Conservation (phyloP, 768 basidiomycete genomes). For the Hericium coralloides region DNA sequence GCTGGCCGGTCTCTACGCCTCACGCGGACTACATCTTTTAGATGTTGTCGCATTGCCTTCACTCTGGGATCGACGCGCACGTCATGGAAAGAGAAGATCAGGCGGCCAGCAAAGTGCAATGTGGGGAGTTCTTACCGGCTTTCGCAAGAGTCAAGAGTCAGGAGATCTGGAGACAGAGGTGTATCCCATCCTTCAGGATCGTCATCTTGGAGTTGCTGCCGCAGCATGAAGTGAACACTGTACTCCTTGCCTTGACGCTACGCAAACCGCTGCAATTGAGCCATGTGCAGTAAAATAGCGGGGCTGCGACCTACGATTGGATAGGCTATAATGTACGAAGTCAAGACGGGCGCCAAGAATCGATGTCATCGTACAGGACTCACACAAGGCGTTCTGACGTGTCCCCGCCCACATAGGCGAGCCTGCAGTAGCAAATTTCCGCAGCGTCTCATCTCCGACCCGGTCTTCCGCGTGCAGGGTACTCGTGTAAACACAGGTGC, state of each 20-base stretch:
- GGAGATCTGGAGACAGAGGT: neutral
- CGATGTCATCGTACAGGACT: neutral
- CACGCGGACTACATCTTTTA: slow-evolving; percentile 3
- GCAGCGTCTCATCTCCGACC: neutral
- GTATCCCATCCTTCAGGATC: slow-evolving; percentile 7
- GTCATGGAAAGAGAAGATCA: neutral
- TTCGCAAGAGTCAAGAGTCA: too few relatives aligned
- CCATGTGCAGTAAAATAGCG: neutral
- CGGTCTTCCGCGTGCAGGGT: neutral
- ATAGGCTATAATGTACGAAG: slow-evolving; percentile 3
- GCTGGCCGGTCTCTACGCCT: slow-evolving; percentile 5
- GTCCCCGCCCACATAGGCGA: slow-evolving; percentile 9
- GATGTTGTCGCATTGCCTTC: neutral
- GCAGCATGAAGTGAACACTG: neutral
- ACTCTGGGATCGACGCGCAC: slow-evolving; percentile 1
- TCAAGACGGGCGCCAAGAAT: neutral
- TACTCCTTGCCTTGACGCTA: slow-evolving; percentile 4
- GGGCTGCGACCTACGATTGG: slow-evolving; percentile 6
- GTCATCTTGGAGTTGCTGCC: neutral
- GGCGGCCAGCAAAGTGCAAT: too few relatives aligned
- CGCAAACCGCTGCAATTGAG: neutral
- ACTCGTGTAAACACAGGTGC: neutral
- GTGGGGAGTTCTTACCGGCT: too few relatives aligned
- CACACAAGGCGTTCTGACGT: slow-evolving; percentile 1
- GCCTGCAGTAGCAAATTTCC: neutral